Evolutionary conservation across 495 filamentous ascomycete genomes (phyloP).

Genomic region (Aspergillus nidulans): DNA sequence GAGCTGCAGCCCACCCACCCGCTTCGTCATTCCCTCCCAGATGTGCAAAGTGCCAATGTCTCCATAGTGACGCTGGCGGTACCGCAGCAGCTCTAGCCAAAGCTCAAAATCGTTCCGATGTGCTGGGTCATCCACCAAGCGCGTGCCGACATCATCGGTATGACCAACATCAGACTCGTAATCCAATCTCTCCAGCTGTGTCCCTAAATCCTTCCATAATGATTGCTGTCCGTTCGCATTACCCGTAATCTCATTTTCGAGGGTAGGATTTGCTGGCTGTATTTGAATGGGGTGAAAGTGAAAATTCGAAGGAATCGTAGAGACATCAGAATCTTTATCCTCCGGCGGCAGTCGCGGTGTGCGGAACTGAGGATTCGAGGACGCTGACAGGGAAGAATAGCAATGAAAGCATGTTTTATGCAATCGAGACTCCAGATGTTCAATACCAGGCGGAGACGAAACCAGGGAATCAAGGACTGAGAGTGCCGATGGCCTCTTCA

Average conservation of each 20-base stretch:
- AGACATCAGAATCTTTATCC: background rate
- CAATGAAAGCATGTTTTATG: constrained; percentile 29
- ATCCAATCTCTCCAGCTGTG: constrained; percentile 33
- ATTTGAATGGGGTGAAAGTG: constrained; percentile 26
- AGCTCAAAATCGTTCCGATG: constrained; percentile 50
- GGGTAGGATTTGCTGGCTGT: too few species aligned
- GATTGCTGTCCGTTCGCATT: background rate
- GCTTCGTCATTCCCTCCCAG: constrained; percentile 55
- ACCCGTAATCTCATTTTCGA: too few species aligned
- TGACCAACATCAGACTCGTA: constrained; percentile 53
- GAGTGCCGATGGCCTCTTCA: constrained; percentile 50
- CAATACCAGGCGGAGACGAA: constrained; percentile 35
- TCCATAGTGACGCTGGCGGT: constrained; percentile 57
- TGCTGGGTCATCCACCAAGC: constrained; percentile 52
- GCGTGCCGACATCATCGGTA: constrained; percentile 27
- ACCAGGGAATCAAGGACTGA: constrained; percentile 43
- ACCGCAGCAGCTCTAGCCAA: constrained; percentile 63
- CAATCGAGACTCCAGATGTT: constrained; percentile 25
- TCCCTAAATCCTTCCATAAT: constrained; percentile 12
- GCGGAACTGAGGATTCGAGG: background rate
- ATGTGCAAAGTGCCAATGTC: constrained; percentile 54
- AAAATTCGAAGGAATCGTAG: constrained; percentile 23
- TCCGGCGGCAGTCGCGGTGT: constrained; percentile 1
- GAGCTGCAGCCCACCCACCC: constrained; percentile 37
- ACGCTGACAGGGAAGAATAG: constrained; percentile 19